These are phyloP conservation scores for Xylaria castorea DNA, from an alignment of 495 filamentous ascomycete species.

Conservation along the genomic window DNA sequence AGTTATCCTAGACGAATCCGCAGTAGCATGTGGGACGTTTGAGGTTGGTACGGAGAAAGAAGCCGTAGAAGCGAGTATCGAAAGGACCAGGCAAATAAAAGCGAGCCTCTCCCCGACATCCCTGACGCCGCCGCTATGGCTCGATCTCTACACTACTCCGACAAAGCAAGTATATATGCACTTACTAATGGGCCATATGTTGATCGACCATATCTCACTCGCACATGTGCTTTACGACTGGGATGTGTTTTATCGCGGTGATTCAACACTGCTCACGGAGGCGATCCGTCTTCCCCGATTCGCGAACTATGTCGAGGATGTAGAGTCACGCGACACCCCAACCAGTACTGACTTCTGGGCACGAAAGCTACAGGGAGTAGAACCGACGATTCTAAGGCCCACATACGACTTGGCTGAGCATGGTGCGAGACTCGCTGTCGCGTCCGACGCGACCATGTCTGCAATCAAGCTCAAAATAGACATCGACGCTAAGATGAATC, in stretches of 20 bases:
- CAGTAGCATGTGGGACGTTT: not conserved
- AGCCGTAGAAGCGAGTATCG: slow-evolving; percentile 1
- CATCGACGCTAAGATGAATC: slow-evolving; percentile 13
- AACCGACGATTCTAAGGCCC: slow-evolving; percentile 8
- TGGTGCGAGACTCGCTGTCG: not conserved
- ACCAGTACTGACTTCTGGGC: not conserved
- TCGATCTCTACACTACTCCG: slow-evolving; percentile 5
- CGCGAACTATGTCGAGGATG: not conserved
- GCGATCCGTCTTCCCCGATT: slow-evolving; percentile 3
- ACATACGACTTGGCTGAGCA: no score
- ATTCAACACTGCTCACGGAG: not conserved
- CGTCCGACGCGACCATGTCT: slow-evolving; percentile 6
- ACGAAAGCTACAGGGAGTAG: not conserved
- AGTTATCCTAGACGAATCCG: slow-evolving; percentile 1
- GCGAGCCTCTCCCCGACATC: slow-evolving; percentile 13
- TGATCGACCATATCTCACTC: slow-evolving; percentile 15
- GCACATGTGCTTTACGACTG: slow-evolving; percentile 16
- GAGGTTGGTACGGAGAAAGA: not conserved
- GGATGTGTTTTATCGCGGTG: slow-evolving; percentile 7
- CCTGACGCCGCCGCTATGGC: slow-evolving; percentile 1
- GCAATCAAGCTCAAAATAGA: slow-evolving; percentile 6
- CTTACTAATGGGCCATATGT: slow-evolving; percentile 17
- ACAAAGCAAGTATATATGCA: slow-evolving; percentile 15
- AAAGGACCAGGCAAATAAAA: slow-evolving; percentile 3
- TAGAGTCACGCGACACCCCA: slow-evolving; percentile 4